phyloP scores from a whole-genome alignment of 2,329 filamentous ascomycete species.

The Periconia digitata region DNA sequence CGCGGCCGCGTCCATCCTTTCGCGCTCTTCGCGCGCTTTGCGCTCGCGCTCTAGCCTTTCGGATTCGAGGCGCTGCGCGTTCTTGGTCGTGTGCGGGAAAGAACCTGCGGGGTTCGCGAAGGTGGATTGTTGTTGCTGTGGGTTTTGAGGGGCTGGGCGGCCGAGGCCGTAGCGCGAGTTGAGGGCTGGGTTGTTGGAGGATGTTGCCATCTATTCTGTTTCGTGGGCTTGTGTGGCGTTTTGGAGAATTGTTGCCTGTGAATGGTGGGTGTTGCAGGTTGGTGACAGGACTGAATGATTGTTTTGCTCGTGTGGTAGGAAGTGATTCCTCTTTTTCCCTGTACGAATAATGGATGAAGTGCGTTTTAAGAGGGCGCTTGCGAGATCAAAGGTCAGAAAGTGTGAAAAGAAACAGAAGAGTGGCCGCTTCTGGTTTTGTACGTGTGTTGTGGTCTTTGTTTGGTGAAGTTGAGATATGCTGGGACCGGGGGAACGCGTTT shows the following conservation, averaged over 20 bases:
- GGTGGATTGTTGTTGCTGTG: slow-evolving; percentile 16
- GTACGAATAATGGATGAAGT: no score
- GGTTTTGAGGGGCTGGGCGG: slow-evolving; percentile 25
- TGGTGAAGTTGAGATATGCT: slow-evolving; percentile 10
- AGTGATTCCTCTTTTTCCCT: no score
- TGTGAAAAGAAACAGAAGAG: not conserved
- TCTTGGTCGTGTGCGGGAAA: slow-evolving; percentile 46
- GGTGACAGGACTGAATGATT: no score
- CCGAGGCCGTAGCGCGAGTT: slow-evolving; percentile 56
- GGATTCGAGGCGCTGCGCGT: slow-evolving; percentile 44
- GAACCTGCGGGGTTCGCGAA: slow-evolving; percentile 38
- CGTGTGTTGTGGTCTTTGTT: slow-evolving; percentile 9
- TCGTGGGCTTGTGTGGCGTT: slow-evolving; percentile 9
- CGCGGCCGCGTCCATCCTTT: slow-evolving; percentile 48
- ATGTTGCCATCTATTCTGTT: slow-evolving; percentile 51
- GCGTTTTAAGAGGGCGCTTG: no score
- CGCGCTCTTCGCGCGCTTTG: slow-evolving; percentile 39
- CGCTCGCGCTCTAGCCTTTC: slow-evolving; percentile 46
- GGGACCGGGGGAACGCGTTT: slow-evolving; percentile 7
- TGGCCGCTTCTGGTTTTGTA: slow-evolving; percentile 8
- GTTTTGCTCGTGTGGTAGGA: no score
- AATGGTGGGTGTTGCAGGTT: not conserved
- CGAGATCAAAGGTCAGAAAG: no score
- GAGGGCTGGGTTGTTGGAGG: slow-evolving; percentile 56
- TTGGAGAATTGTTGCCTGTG: slow-evolving; percentile 4